Conservation (phyloP, 148 eudicot species). For the Diospyros kaki region DNA sequence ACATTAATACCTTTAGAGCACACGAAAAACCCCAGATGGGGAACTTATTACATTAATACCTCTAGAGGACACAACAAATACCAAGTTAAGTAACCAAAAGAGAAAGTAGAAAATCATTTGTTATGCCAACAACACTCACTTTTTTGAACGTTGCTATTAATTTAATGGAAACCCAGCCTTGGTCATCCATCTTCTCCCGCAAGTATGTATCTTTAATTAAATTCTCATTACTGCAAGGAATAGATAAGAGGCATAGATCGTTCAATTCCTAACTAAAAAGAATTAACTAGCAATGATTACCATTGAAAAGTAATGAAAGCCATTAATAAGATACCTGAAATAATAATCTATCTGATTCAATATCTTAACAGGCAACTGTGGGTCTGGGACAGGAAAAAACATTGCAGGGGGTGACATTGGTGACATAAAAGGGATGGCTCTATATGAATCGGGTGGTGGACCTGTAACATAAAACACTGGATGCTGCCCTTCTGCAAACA, state of each 20-base stretch:
- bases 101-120: not conserved
- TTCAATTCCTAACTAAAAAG: constrained; percentile 2
- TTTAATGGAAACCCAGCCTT: constrained; percentile 83
- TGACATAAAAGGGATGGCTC: constrained; percentile 45
- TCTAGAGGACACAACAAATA: too few relatives aligned
- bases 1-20: too few relatives aligned
- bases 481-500: constrained; percentile 48
- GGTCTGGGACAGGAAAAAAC: constrained; percentile 42
- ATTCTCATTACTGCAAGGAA: constrained; percentile 66
- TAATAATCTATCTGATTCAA: constrained; percentile 77
- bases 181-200: constrained; percentile 72
- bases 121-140: constrained; percentile 37
- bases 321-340: constrained; percentile 53
- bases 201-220: constrained; percentile 68
- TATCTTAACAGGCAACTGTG: constrained; percentile 47
- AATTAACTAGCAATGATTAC: constrained; percentile 8
- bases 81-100: too few relatives aligned
- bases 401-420: constrained; percentile 36
- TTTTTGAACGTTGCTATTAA: constrained; percentile 68
- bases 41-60: too few relatives aligned
- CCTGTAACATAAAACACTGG: constrained; percentile 29
- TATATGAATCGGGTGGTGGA: constrained; percentile 31
- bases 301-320: not conserved
- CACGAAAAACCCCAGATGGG: too few relatives aligned
- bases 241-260: not conserved